Conservation (phyloP, 2,329 filamentous ascomycete species). For the Diaporthe nobilis region DNA sequence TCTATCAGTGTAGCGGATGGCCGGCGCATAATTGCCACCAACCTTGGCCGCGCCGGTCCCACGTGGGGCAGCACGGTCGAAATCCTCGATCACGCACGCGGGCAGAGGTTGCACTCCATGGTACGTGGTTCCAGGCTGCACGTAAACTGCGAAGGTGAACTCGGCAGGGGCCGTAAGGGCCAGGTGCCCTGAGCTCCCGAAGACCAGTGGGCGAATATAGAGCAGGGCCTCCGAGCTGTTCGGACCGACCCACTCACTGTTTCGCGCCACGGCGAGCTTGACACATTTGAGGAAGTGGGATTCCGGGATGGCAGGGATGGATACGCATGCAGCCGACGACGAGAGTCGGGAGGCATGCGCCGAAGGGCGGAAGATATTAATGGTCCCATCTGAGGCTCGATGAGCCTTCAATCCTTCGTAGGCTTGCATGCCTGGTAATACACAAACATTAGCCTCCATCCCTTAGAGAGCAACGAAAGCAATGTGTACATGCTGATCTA, state of each 20-base stretch:
- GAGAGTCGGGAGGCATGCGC: slow-evolving; percentile 88
- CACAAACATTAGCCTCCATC: neutral
- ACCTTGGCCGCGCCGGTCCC: slow-evolving; percentile 92
- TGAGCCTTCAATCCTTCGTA: slow-evolving; percentile 98
- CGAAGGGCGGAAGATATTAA: slow-evolving; percentile 89
- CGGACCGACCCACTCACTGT: slow-evolving; percentile 92
- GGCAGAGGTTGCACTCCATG: slow-evolving; percentile 90
- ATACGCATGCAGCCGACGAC: slow-evolving; percentile 86
- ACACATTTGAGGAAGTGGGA: slow-evolving; percentile 83
- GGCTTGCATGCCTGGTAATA: slow-evolving; percentile 69
- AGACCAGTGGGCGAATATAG: slow-evolving; percentile 92
- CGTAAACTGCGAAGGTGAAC: slow-evolving; percentile 92
- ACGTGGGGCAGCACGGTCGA: slow-evolving; percentile 92
- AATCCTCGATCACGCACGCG: slow-evolving; percentile 89
- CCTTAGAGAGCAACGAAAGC: neutral
- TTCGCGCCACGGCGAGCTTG: slow-evolving; percentile 85
- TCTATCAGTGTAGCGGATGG: slow-evolving; percentile 87
- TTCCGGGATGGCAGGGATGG: slow-evolving; percentile 84
- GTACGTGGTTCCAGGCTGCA: slow-evolving; percentile 93
- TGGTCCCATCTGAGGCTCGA: slow-evolving; percentile 78
- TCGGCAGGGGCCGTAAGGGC: slow-evolving; percentile 89
- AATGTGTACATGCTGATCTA: neutral
- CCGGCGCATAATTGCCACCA: slow-evolving; percentile 97
- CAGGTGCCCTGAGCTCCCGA: slow-evolving; percentile 90
- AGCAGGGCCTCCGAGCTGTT: slow-evolving; percentile 90